phyloP scores from a whole-genome alignment of 108 stramenopile genomes.

The Cyclotella kingstonii region DNA sequence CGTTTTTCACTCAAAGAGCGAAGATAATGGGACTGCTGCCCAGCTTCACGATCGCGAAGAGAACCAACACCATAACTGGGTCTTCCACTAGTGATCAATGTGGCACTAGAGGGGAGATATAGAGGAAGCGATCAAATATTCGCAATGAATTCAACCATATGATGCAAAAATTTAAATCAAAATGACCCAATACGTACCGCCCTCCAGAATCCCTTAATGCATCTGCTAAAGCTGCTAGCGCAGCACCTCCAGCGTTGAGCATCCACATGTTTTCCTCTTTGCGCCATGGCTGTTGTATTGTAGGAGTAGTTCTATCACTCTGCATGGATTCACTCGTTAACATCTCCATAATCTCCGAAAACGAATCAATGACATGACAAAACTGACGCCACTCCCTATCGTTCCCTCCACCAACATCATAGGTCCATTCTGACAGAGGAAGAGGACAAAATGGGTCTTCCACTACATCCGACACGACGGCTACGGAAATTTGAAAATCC shows the following conservation, averaged over 20 bases:
- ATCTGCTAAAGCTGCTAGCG: constrained; percentile 64
- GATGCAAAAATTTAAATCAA: constrained; percentile 1
- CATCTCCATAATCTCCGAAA: constrained; percentile 40
- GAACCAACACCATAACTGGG: constrained; percentile 74
- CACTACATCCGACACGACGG: constrained; percentile 70
- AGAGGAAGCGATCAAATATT: neutral
- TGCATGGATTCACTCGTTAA: constrained; percentile 6
- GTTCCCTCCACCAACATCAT: constrained; percentile 38
- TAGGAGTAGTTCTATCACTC: neutral
- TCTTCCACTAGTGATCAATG: constrained; percentile 62
- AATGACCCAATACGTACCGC: constrained; percentile 4
- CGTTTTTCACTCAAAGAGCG: constrained; percentile 19
- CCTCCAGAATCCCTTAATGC: constrained; percentile 75
- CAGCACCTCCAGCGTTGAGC: constrained; percentile 70
- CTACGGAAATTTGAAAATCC: constrained; percentile 33
- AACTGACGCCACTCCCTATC: constrained; percentile 34
- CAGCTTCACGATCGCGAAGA: constrained; percentile 53
- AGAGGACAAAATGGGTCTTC: constrained; percentile 75
- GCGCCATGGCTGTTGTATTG: neutral
- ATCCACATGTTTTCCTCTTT: neutral
- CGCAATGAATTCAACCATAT: neutral
- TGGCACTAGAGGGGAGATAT: constrained; percentile 26
- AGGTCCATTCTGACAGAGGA: constrained; percentile 59
- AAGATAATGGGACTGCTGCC: constrained; percentile 24
- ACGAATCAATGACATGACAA: constrained; percentile 35